Conservation (phyloP, 2,329 filamentous ascomycete species). For the Rasamsonia emersonii region DNA sequence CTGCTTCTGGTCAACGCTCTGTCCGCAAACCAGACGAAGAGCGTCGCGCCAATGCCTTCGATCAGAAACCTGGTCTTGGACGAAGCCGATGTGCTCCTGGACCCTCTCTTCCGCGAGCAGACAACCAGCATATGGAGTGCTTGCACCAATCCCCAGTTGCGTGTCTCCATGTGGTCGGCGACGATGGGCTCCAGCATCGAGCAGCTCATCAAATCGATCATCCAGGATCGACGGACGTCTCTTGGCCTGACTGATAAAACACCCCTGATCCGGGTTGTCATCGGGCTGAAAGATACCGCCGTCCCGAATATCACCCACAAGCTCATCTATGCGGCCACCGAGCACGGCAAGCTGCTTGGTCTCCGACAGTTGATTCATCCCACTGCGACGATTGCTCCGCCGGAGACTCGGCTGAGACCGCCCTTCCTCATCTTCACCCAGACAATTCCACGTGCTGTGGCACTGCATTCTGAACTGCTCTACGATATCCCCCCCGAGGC, state of each 20-base stretch:
- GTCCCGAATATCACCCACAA: slow-evolving; percentile 87
- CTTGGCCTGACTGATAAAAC: slow-evolving; percentile 28
- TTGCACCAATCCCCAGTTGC: slow-evolving; percentile 61
- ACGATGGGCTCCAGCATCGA: slow-evolving; percentile 96
- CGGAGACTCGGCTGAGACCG: slow-evolving; percentile 55
- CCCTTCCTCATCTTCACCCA: slow-evolving; percentile 96
- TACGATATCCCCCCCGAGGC: slow-evolving; percentile 91
- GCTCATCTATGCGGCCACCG: slow-evolving; percentile 82
- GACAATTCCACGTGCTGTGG: slow-evolving; percentile 82
- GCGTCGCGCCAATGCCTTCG: slow-evolving; percentile 48
- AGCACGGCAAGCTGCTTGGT: slow-evolving; percentile 86
- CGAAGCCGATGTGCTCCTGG: slow-evolving; percentile 89
- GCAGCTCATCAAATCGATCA: slow-evolving; percentile 60
- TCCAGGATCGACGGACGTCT: slow-evolving; percentile 45
- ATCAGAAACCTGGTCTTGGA: slow-evolving; percentile 74
- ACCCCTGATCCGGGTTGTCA: slow-evolving; percentile 71
- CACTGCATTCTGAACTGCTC: slow-evolving; percentile 78
- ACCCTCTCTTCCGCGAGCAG: slow-evolving; percentile 82
- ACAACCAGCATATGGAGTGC: slow-evolving; percentile 76
- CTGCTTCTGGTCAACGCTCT: slow-evolving; percentile 69
- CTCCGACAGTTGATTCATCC: slow-evolving; percentile 84
- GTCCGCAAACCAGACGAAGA: slow-evolving; percentile 38
- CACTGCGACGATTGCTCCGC: slow-evolving; percentile 43
- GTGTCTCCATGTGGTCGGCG: slow-evolving; percentile 83
- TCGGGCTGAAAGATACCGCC: slow-evolving; percentile 93